These are phyloP conservation scores for Diaporthe sp. DNA, from an alignment of 2,329 filamentous ascomycete species.

Conservation along the genomic window DNA sequence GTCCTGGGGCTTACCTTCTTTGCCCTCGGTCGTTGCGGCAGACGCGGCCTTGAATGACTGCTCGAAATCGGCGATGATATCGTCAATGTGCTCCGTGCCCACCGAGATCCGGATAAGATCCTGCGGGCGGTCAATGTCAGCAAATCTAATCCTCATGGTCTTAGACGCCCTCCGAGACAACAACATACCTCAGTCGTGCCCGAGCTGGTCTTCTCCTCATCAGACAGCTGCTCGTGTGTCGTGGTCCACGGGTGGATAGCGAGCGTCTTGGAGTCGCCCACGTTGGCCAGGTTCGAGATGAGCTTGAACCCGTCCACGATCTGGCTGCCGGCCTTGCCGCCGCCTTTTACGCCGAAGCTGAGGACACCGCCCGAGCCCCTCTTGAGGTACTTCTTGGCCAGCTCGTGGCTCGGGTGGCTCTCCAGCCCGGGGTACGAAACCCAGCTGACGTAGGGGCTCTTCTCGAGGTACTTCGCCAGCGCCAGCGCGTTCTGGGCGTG, in stretches of 20 bases:
- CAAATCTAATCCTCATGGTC: not conserved
- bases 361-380: conserved; percentile 91
- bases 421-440: conserved; percentile 92
- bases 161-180: not conserved
- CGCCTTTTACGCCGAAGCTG: conserved; percentile 93
- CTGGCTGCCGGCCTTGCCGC: conserved; percentile 83
- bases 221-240: conserved; percentile 90
- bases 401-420: conserved; percentile 82
- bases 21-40: conserved; percentile 56
- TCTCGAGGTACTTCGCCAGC: conserved; percentile 86
- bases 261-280: conserved; percentile 94
- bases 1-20: conserved; percentile 43
- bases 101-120: conserved; percentile 96
- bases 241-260: conserved; percentile 97
- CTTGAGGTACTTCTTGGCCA: conserved; percentile 88
- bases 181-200: conserved; percentile 80
- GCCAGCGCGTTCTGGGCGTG: conserved; percentile 87
- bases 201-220: conserved; percentile 83
- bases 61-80: conserved; percentile 95
- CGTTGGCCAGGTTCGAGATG: conserved; percentile 95
- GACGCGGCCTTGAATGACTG: conserved; percentile 81
- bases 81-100: conserved; percentile 95
- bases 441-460: conserved; percentile 88
- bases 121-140: conserved; percentile 44
- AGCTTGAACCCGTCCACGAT: conserved; percentile 96